These are phyloP conservation scores for Dioscorea dumetorum DNA, from an alignment of 106 monocot genomes.

Conservation along the genomic window DNA sequence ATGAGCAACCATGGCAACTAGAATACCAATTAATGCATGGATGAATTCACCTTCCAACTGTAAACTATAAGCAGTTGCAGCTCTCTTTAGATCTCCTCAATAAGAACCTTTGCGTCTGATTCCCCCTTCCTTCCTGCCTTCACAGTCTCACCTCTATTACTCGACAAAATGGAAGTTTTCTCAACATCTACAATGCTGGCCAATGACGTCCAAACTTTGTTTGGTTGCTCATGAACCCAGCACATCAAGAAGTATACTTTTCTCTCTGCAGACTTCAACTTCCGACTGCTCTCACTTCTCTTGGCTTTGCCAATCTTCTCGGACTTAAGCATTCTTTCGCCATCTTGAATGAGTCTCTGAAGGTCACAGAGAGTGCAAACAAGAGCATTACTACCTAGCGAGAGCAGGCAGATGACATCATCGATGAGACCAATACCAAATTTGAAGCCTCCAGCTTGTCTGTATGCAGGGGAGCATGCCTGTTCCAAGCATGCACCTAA, in stretches of 20 bases:
- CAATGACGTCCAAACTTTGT: constrained; percentile 50
- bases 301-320: constrained; percentile 39
- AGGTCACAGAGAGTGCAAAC: constrained; percentile 80
- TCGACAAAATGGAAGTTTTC: constrained; percentile 32
- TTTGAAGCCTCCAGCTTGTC: constrained; percentile 54
- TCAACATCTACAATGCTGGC: constrained; percentile 41
- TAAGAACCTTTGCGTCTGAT: constrained; percentile 25
- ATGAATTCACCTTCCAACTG: too few relatives aligned
- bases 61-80: too few relatives aligned
- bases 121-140: constrained; percentile 6
- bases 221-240: constrained; percentile 87
- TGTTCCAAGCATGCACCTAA: constrained; percentile 61
- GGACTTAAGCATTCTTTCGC: constrained; percentile 32
- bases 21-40: too few relatives aligned
- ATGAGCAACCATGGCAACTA: too few relatives aligned
- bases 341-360: constrained; percentile 46
- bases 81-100: constrained; percentile 43
- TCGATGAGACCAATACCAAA: constrained; percentile 64
- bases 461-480: constrained; percentile 59
- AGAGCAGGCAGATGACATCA: constrained; percentile 52
- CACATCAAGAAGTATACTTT: constrained; percentile 88
- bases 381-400: constrained; percentile 45
- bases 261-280: constrained; percentile 50
- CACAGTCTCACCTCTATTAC: neutral
- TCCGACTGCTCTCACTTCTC: constrained; percentile 18